Evolutionary conservation across 1,284 basidiomycete species (phyloP).

Genomic region (Microbotryum intermedium): DNA sequence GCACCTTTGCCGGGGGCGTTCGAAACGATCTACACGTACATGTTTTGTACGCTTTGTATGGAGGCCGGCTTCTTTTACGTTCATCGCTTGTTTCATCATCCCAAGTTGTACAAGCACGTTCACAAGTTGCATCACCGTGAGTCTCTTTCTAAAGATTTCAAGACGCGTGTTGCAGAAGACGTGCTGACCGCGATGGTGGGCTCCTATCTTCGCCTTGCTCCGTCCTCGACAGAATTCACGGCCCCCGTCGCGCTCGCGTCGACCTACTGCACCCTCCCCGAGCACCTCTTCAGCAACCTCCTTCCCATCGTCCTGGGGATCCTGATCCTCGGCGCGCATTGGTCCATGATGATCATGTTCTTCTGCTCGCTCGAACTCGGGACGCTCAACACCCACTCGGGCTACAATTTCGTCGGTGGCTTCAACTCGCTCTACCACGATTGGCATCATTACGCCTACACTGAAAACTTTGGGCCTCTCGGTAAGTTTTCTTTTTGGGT

Average conservation of each 20-base stretch:
- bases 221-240: constrained; percentile 17
- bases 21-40: neutral
- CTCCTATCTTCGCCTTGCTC: too few species aligned
- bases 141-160: too few species aligned
- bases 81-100: constrained; percentile 14
- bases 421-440: constrained; percentile 12
- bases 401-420: constrained; percentile 17
- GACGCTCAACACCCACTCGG: constrained; percentile 14
- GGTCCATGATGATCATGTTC: constrained; percentile 10
- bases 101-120: constrained; percentile 2
- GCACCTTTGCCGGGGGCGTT: neutral
- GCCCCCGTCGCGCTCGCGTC: constrained; percentile 21
- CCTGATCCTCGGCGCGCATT: constrained; percentile 10
- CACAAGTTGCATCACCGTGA: constrained; percentile 24
- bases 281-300: constrained; percentile 21
- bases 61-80: constrained; percentile 20
- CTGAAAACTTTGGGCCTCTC: too few species aligned
- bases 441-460: constrained; percentile 17
- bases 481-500: too few species aligned
- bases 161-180: too few species aligned
- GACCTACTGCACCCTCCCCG: constrained; percentile 19
- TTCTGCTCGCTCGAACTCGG: constrained; percentile 13
- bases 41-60: neutral
- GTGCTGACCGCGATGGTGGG: too few species aligned
- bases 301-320: constrained; percentile 14